Evolutionary conservation across 305 asterid genomes (phyloP), one percentile per base, ranked within the genome.

Genomic region (Lippia alba): DNA sequence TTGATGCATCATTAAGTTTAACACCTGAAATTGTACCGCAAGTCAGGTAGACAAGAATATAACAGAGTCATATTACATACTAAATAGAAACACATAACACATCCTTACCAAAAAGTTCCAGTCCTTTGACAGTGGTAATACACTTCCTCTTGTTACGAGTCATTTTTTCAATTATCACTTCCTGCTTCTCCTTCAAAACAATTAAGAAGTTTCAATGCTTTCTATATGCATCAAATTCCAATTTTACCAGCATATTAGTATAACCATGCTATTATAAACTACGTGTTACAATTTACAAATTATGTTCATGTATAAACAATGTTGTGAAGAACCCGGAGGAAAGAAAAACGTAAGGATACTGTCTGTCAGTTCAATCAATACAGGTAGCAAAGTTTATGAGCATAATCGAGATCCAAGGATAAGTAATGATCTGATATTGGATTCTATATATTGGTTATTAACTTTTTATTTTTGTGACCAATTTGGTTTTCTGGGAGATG

Each of bases 41-140:
- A 45, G 41, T 72, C 19, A 53, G 51, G 59, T 59, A 72, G 48
- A 66, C 1, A 20, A 49, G 18, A 46, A 10, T 24, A 55, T 45
- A 40, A 62, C 46, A 71, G 55, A 66, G 66, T 56, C 69, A 64
- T 7, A 34, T 61, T 15, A 60, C 61, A 73, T 18, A 64, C 33
- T 69, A 48, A 51, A 57, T 32, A 74, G 54, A 64, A 50, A 36
- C 64, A 69, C 51, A 19, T 50, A 44, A 66, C 45, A 50, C 56
- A 58, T 72, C 45, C 84, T 79, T 68, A 94, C 99, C 99, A 61
- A 94, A 91, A 69, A 90, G 94, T 8, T 94, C 99, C 10, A 94
- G 88, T 78, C 97, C 99, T 81, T 91, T 94, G 67, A 94, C 95
- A 53, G 97, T 89, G 66, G 99, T 94, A 77, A 94, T 94, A 70